Conservation (phyloP, 1,284 basidiomycete species). For the Omphalotus olearius region DNA sequence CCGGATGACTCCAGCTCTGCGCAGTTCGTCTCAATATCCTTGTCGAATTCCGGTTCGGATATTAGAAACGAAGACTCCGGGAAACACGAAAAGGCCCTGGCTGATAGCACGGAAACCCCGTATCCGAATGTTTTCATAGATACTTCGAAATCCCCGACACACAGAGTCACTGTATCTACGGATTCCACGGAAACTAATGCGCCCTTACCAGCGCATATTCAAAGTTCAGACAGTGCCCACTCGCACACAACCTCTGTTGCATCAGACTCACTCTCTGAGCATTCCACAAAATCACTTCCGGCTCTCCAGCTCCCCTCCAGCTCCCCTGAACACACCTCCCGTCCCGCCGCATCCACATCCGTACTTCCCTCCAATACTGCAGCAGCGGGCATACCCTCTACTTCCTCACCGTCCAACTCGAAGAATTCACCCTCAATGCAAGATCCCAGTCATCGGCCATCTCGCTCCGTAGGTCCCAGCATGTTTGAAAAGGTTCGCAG, state of each 20-base stretch:
- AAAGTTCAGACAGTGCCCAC: neutral
- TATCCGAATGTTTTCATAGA: slow-evolving; percentile 48
- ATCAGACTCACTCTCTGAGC: slow-evolving; percentile 9
- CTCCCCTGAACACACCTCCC: neutral
- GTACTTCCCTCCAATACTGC: slow-evolving; percentile 12
- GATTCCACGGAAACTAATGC: slow-evolving; percentile 9
- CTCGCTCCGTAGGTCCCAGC: slow-evolving; percentile 60
- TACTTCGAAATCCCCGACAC: slow-evolving; percentile 30
- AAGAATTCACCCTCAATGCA: slow-evolving; percentile 20
- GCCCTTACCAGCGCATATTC: slow-evolving; percentile 1
- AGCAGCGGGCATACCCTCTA: slow-evolving; percentile 16
- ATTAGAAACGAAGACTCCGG: neutral
- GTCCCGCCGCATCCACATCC: slow-evolving; percentile 12
- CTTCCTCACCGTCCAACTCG: slow-evolving; percentile 22
- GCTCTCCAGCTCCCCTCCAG: slow-evolving; percentile 7
- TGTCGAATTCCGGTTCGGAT: slow-evolving; percentile 24
- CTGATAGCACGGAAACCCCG: slow-evolving; percentile 10
- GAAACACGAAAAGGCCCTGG: neutral
- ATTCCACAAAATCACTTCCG: slow-evolving; percentile 23
- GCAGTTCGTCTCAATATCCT: slow-evolving; percentile 42
- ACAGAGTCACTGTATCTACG: slow-evolving; percentile 21
- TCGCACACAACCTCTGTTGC: slow-evolving; percentile 10
- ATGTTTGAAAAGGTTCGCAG: slow-evolving; percentile 71
- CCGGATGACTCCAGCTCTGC: slow-evolving; percentile 30
- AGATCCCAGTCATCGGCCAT: slow-evolving; percentile 36